phyloP scores from a whole-genome alignment of 2,329 filamentous ascomycete genomes.

The Volutella citrinella region DNA sequence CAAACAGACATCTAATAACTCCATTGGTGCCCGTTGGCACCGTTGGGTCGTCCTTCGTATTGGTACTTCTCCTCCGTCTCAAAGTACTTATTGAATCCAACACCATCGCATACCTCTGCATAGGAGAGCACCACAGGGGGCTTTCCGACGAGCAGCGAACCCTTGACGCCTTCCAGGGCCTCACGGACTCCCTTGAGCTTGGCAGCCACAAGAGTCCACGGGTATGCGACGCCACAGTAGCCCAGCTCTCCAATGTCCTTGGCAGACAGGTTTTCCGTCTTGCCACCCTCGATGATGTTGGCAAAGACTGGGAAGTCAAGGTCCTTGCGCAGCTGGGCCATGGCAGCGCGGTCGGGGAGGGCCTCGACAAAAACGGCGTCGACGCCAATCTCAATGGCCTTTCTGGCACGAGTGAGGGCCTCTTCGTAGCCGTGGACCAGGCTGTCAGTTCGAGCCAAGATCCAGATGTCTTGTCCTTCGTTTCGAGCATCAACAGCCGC shows the following conservation, averaged over 20 bases:
- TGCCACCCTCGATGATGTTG: slow-evolving; percentile 36
- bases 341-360: slow-evolving; percentile 39
- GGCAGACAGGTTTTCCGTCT: slow-evolving; percentile 33
- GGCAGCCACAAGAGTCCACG: slow-evolving; percentile 42
- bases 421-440: slow-evolving; percentile 43
- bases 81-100: slow-evolving; percentile 43
- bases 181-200: slow-evolving; percentile 38
- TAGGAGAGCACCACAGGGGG: slow-evolving; percentile 42
- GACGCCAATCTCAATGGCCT: slow-evolving; percentile 41
- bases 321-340: slow-evolving; percentile 36
- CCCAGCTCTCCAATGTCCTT: slow-evolving; percentile 34
- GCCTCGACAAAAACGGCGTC: slow-evolving; percentile 44
- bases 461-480: slow-evolving; percentile 42
- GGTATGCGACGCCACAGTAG: slow-evolving; percentile 40
- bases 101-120: slow-evolving; percentile 41
- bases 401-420: slow-evolving; percentile 37
- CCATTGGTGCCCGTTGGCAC: slow-evolving; percentile 15
- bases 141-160: slow-evolving; percentile 36
- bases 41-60: slow-evolving; percentile 14
- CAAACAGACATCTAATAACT: slow-evolving; percentile 6
- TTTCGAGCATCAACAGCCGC: slow-evolving; percentile 44
- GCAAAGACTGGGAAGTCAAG: slow-evolving; percentile 38
- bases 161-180: slow-evolving; percentile 37
- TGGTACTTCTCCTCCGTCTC: slow-evolving; percentile 19
- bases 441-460: slow-evolving; percentile 43